Evolutionary conservation across 306 rosid genomes (phyloP).

Genomic region (Cucurbita ficifolia): DNA sequence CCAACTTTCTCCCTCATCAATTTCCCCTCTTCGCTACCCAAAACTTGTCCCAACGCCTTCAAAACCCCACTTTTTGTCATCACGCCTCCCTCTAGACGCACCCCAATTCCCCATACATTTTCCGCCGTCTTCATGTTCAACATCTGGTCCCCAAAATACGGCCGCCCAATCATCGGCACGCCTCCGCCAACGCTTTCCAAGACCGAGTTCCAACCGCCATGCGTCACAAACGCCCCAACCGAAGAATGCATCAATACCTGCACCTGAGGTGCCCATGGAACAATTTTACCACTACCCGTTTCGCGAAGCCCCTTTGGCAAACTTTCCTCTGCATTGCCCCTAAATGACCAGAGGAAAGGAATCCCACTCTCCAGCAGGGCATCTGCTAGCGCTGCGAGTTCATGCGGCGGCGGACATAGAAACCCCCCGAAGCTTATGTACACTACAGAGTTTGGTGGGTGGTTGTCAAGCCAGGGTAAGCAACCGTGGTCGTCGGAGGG

Average conservation of each 20-base stretch:
- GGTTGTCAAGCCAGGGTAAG: slow-evolving; percentile 39
- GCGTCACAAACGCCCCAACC: slow-evolving; percentile 36
- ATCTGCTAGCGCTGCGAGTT: slow-evolving; percentile 27
- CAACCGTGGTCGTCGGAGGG: slow-evolving; percentile 21
- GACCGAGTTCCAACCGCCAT: slow-evolving; percentile 57
- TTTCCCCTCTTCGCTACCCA: slow-evolving; percentile 21
- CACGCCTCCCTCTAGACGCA: slow-evolving; percentile 25
- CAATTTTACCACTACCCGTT: slow-evolving; percentile 29
- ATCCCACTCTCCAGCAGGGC: slow-evolving; percentile 29
- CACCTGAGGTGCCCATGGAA: slow-evolving; percentile 51
- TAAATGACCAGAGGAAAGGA: slow-evolving; percentile 50
- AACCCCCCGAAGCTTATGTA: slow-evolving; percentile 53
- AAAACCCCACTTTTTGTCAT: slow-evolving; percentile 17
- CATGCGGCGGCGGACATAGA: slow-evolving; percentile 39
- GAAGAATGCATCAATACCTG: slow-evolving; percentile 28
- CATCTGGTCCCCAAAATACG: slow-evolving; percentile 44
- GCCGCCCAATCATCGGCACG: slow-evolving; percentile 55
- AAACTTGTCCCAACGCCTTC: slow-evolving; percentile 12
- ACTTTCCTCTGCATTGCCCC: slow-evolving; percentile 22
- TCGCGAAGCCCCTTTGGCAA: slow-evolving; percentile 25
- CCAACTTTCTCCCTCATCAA: slow-evolving; percentile 22
- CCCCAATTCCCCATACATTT: slow-evolving; percentile 31
- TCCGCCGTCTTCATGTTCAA: slow-evolving; percentile 27
- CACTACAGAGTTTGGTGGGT: slow-evolving; percentile 24
- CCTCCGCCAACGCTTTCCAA: slow-evolving; percentile 46